phyloP scores from a whole-genome alignment of 2,329 filamentous ascomycete species.

The Blastomyces silverae region DNA sequence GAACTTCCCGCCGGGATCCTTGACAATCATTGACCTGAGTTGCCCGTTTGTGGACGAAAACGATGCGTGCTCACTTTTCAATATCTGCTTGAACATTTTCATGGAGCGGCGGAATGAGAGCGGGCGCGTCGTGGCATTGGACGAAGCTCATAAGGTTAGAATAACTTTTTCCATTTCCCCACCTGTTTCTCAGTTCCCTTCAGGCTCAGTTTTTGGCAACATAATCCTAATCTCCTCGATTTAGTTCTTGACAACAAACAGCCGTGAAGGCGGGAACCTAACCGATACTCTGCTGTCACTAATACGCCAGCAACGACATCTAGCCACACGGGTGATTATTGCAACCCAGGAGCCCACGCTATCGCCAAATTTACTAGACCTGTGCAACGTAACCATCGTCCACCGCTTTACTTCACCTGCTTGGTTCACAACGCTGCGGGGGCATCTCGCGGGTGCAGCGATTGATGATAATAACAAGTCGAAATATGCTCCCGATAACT shows the following conservation, averaged over 20 bases:
- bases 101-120: constrained; percentile 47
- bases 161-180: neutral
- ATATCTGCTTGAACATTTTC: constrained; percentile 62
- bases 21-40: constrained; percentile 65
- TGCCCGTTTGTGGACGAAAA: constrained; percentile 63
- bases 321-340: constrained; percentile 60
- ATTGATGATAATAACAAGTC: constrained; percentile 19
- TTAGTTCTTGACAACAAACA: constrained; percentile 53
- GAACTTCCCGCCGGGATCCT: constrained; percentile 40
- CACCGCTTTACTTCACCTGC: constrained; percentile 63
- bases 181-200: neutral
- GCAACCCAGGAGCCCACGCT: constrained; percentile 73
- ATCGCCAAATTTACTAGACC: constrained; percentile 59
- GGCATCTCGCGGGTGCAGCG: constrained; percentile 44
- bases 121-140: constrained; percentile 60
- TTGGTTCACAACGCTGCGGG: constrained; percentile 49
- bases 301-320: constrained; percentile 65
- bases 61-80: constrained; percentile 64
- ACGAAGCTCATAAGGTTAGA: constrained; percentile 67
- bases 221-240: neutral
- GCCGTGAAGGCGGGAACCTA: constrained; percentile 50
- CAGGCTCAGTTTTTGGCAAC: neutral
- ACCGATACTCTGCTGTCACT: constrained; percentile 57
- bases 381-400: constrained; percentile 65
- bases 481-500: constrained; percentile 22